Conservation (phyloP, 257 asterid genomes). For the Coffea canephora region DNA sequence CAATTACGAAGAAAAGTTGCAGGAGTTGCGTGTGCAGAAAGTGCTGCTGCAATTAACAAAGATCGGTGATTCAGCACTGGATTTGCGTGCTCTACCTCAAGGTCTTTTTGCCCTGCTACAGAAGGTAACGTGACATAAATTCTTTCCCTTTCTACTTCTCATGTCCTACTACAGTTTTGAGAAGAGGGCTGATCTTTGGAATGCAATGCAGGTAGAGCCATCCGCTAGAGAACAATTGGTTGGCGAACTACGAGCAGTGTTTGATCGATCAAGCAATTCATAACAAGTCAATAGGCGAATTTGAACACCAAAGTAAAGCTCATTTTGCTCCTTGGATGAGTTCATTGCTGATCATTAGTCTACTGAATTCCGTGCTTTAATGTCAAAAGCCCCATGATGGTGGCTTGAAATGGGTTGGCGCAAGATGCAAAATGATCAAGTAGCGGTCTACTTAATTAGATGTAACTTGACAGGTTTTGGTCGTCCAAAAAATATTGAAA, state of each 20-base stretch:
- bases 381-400: not conserved
- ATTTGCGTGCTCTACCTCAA: constrained; percentile 70
- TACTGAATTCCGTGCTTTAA: too few species aligned
- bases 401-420: not conserved
- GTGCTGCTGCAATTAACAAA: constrained; percentile 58
- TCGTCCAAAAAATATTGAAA: not conserved
- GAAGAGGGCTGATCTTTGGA: not conserved
- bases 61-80: constrained; percentile 66
- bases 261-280: constrained; percentile 19
- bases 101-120: constrained; percentile 72
- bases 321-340: not conserved
- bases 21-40: constrained; percentile 59
- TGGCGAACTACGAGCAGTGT: constrained; percentile 53
- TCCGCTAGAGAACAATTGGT: constrained; percentile 54
- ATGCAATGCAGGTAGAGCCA: constrained; percentile 67
- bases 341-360: not conserved
- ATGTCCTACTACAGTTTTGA: not conserved
- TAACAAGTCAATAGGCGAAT: not conserved
- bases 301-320: not conserved
- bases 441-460: not conserved
- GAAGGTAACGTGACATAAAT: constrained; percentile 41
- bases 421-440: not conserved
- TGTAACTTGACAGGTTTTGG: not conserved
- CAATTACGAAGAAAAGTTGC: constrained; percentile 66
- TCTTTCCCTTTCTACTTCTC: not conserved